Percentiles rank a stretch among this genome's conserved stretches.
These are phyloP conservation scores for Purpureocillium lavendulum DNA, from an alignment of 2,329 filamentous ascomycete species.

Conservation along the genomic window DNA sequence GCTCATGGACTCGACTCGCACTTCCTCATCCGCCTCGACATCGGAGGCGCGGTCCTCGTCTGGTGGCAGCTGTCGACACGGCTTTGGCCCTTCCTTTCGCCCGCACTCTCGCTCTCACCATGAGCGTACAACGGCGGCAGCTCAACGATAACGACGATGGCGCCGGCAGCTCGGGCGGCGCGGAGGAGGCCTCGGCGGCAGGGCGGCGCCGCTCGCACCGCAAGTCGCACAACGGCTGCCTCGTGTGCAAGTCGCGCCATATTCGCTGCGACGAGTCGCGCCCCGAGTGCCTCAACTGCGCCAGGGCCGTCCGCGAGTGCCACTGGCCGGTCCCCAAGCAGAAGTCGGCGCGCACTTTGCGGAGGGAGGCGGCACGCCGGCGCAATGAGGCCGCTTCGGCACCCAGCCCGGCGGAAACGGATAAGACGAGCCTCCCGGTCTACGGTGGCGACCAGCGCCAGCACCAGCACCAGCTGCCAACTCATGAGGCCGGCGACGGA, in stretches of 20 bases:
- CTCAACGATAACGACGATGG: not conserved
- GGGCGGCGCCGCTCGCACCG: slow-evolving; percentile 23
- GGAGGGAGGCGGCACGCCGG: not conserved
- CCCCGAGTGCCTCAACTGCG: slow-evolving; percentile 31
- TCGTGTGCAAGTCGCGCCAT: slow-evolving; percentile 30
- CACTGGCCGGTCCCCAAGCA: slow-evolving; percentile 18
- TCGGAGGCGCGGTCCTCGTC: too few relatives aligned
- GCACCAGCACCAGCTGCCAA: too few relatives aligned
- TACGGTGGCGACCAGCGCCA: not conserved
- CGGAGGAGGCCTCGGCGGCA: slow-evolving; percentile 3
- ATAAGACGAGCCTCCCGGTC: not conserved
- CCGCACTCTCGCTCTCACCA: too few relatives aligned
- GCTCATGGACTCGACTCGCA: too few relatives aligned
- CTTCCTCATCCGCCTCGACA: too few relatives aligned
- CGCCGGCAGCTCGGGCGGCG: not conserved
- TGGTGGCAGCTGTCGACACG: too few relatives aligned
- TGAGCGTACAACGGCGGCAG: too few relatives aligned
- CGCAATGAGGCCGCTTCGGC: too few relatives aligned
- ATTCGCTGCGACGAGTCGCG: slow-evolving; percentile 34
- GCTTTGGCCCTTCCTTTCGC: too few relatives aligned
- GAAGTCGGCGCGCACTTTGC: not conserved
- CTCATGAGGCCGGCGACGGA: too few relatives aligned
- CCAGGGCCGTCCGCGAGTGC: slow-evolving; percentile 25
- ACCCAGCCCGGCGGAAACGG: too few relatives aligned
- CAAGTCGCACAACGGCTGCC: slow-evolving; percentile 32